Evolutionary conservation across 768 basidiomycete species (phyloP), one percentile per base, ranked within the genome.

Genomic region (Tylopilus plumbeoviolaceoides): DNA sequence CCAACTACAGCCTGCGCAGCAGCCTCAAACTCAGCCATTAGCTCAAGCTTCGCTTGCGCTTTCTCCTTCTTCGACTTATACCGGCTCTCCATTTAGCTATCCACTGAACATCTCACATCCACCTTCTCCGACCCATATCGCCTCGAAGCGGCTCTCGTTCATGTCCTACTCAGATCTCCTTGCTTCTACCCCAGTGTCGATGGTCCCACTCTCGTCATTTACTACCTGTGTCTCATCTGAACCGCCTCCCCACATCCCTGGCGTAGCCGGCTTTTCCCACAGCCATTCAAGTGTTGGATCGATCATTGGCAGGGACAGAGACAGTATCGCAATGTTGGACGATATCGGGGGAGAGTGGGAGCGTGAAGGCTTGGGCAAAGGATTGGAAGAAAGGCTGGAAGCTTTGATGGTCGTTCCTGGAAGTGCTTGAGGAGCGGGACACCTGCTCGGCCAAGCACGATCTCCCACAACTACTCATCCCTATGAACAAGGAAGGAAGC

Each of bases 141-240:
- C 68, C 76, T 73, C 74, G 27, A 91, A 92, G 60, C 85, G 90
- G 2, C 80, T 92, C 11, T 93, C 91, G 0, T 95, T 94, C 76
- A 80, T 95, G 71, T 89, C 91, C 4, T 94, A 94, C 68, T 80
- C 85, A 25, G 92, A 95, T 68, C 78, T 95, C 3, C 81, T 95
- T 39, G 74, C 86, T 0, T 87, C 85, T 0, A 83, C 89, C 0
- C 93, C 93, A 0, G 75, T 84, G 0, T 77, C 85, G 10, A 82
- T 83, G 12, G 78, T 85, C 39, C 80, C 90, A 1, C 79, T 95
- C 4, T 83, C 83, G 0, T 81, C 82, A 4, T 78, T 93, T 48
- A 91, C 91, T 0, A 82, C 81, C 0, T 79, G 83, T 2, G 79
- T 81, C 0, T 67, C 78, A 4, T 64, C 72, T 31, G 79, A 85